Evolutionary conservation across 2,329 filamentous ascomycete genomes (phyloP).

Genomic region (Trichoderma atroviride): DNA sequence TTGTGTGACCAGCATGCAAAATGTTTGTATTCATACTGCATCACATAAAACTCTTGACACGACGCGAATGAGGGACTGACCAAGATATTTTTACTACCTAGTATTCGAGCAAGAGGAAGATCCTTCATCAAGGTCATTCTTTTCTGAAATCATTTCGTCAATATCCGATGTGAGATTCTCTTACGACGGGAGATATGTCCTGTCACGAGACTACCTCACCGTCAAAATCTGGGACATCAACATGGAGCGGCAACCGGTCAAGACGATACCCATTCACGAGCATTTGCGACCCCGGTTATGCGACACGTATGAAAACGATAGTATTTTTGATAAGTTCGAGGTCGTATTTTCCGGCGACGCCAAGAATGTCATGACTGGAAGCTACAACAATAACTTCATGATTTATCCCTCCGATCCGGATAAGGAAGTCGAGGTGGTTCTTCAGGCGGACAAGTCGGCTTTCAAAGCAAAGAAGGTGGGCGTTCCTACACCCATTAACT

Average conservation of each 20-base stretch:
- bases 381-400: constrained; percentile 99
- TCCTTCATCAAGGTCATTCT: constrained; percentile 94
- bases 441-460: constrained; percentile 97
- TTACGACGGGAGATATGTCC: constrained; percentile 92
- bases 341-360: constrained; percentile 98
- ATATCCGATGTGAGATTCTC: constrained; percentile 99
- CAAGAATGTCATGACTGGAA: constrained; percentile 99
- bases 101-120: constrained; percentile 99
- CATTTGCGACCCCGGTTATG: constrained; percentile 91
- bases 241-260: constrained; percentile 96
- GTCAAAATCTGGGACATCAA: constrained; percentile 99
- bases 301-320: constrained; percentile 99
- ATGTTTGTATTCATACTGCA: constrained; percentile 54
- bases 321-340: constrained; percentile 99
- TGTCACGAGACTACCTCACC: constrained; percentile 95
- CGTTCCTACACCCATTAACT: constrained; percentile 94
- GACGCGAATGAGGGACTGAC: neutral
- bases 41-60: neutral
- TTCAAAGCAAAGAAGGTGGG: constrained; percentile 99
- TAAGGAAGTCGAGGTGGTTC: constrained; percentile 94
- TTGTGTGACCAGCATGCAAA: constrained; percentile 96
- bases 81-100: constrained; percentile 42
- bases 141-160: constrained; percentile 98
- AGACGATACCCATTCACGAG: constrained; percentile 98
- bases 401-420: constrained; percentile 97